phyloP scores from a whole-genome alignment of 73 alveolate species.

The Paraurostyla sp. region DNA sequence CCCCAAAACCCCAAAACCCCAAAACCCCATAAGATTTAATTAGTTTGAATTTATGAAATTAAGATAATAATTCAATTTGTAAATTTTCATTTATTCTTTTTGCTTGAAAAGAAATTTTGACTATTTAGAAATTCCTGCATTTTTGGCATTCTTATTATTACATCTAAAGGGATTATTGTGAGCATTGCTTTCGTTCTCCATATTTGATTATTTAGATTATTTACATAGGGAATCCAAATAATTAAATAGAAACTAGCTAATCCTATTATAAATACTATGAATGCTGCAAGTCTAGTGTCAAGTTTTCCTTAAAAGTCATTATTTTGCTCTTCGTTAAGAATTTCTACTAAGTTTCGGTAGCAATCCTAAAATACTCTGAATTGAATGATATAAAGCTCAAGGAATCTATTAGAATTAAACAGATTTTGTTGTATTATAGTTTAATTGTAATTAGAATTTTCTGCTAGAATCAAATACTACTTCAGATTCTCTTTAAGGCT shows the following conservation, averaged over 20 bases:
- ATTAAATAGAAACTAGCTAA: neutral
- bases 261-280: constrained; percentile 4
- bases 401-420: constrained; percentile 7
- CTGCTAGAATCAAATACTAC: neutral
- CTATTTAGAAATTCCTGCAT: constrained; percentile 40
- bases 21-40: no score
- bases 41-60: constrained; percentile 2
- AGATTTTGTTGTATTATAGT: neutral
- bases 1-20: no score
- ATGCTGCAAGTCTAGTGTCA: constrained; percentile 4
- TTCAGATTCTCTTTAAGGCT: neutral
- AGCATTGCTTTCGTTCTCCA: constrained; percentile 62
- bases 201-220: neutral
- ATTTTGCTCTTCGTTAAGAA: neutral
- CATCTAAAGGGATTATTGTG: constrained; percentile 61
- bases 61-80: no score
- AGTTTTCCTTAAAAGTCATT: neutral
- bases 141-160: constrained; percentile 38
- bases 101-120: constrained; percentile 12
- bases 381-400: neutral
- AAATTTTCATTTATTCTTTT: neutral
- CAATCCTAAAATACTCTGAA: neutral
- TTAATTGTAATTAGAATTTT: neutral
- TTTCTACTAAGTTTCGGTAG: neutral
- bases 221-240: constrained; percentile 45